phyloP scores from a whole-genome alignment of 352 stramenopile genomes.

The Globisporangium nodosum region DNA sequence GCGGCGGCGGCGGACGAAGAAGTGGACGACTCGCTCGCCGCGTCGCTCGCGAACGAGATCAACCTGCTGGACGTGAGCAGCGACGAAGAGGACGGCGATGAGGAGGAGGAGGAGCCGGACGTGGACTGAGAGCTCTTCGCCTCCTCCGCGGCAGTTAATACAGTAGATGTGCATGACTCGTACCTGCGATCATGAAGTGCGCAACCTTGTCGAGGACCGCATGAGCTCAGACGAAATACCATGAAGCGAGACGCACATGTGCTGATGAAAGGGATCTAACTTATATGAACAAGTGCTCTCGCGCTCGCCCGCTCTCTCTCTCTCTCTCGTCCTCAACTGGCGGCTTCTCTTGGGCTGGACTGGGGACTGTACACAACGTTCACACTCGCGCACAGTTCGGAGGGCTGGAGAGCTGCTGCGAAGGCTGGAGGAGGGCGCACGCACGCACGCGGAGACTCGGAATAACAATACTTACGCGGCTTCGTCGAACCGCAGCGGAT shows the following conservation, averaged over 20 bases:
- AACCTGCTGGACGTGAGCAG: constrained; percentile 77
- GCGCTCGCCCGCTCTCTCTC: neutral
- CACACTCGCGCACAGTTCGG: neutral
- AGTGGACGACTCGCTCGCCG: constrained; percentile 62
- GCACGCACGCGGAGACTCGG: neutral
- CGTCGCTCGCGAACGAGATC: constrained; percentile 61
- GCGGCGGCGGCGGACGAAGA: constrained; percentile 42
- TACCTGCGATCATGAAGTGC: neutral
- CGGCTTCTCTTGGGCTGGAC: neutral
- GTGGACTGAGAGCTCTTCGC: constrained; percentile 30
- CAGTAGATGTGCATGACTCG: neutral
- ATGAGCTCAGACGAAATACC: neutral
- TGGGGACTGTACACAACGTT: neutral
- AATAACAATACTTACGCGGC: constrained; percentile 26
- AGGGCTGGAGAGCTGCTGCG: neutral
- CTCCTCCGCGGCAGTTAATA: neutral
- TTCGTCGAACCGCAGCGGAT: constrained; percentile 50
- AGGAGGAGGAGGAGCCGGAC: constrained; percentile 26
- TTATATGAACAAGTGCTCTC: constrained; percentile 2
- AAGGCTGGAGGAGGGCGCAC: neutral
- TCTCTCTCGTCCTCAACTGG: neutral
- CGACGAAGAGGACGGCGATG: constrained; percentile 70
- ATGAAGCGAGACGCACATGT: neutral
- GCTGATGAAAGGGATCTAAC: neutral
- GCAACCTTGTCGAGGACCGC: too few relatives aligned